Evolutionary conservation across 257 asterid species (phyloP).

Genomic region (Lithospermum erythrorhizon): DNA sequence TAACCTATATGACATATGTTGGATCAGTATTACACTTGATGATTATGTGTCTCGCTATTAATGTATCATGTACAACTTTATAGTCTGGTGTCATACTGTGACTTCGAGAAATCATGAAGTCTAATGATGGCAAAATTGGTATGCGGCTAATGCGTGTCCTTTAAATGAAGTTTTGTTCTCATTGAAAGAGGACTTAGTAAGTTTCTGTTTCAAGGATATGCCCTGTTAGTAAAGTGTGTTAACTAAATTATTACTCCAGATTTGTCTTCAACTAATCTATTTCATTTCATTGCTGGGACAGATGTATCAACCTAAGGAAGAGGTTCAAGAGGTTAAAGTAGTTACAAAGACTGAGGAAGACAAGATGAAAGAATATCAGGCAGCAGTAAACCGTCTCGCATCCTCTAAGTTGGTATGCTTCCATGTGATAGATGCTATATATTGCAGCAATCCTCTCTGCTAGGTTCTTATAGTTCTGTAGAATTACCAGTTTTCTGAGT

Average conservation of each 20-base stretch:
- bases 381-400: slow-evolving; percentile 78
- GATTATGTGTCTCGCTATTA: neutral
- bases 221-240: neutral
- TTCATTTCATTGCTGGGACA: slow-evolving; percentile 16
- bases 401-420: slow-evolving; percentile 55
- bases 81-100: neutral
- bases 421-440: slow-evolving; percentile 14
- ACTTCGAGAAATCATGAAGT: neutral
- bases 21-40: neutral
- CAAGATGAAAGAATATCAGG: slow-evolving; percentile 56
- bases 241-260: neutral
- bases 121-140: neutral
- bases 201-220: neutral
- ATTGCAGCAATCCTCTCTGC: neutral
- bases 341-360: slow-evolving; percentile 50
- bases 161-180: neutral
- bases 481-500: neutral
- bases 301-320: slow-evolving; percentile 83
- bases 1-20: neutral
- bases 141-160: too few relatives aligned
- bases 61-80: too few relatives aligned
- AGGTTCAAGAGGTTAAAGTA: slow-evolving; percentile 60
- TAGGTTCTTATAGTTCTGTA: neutral
- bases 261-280: neutral
- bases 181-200: neutral